Evolutionary conservation across 257 asterid species (phyloP).

Genomic region (Jasminum sambac): DNA sequence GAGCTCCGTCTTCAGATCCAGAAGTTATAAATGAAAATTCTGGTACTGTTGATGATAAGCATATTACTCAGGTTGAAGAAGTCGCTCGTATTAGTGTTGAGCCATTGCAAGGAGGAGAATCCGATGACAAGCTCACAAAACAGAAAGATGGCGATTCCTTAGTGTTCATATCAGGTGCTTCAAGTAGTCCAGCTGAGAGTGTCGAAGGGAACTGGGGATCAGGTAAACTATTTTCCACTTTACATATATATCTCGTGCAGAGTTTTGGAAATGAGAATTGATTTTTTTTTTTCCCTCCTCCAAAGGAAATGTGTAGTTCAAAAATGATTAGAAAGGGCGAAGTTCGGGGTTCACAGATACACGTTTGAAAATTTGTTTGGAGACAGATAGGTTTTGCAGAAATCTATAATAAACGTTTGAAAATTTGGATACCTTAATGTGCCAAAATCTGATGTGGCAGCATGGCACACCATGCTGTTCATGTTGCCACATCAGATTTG

Average conservation of each 20-base stretch:
- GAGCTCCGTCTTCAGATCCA: conserved; percentile 25
- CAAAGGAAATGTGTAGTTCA: too few species aligned
- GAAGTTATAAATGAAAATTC: conserved; percentile 28
- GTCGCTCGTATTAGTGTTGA: conserved; percentile 22
- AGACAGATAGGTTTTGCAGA: too few species aligned
- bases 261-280: too few species aligned
- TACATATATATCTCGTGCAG: not conserved
- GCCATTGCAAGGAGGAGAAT: conserved; percentile 36
- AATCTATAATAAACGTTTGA: too few species aligned
- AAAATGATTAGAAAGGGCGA: too few species aligned
- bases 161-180: conserved; percentile 35
- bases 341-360: too few species aligned
- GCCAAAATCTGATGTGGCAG: too few species aligned
- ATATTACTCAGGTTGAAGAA: conserved; percentile 19
- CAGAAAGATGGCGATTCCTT: conserved; percentile 38
- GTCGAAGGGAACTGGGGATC: conserved; percentile 86
- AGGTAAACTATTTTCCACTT: conserved; percentile 44
- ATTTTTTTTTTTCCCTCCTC: too few species aligned
- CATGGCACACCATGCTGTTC: too few species aligned
- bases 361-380: too few species aligned
- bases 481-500: too few species aligned
- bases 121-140: conserved; percentile 34
- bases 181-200: conserved; percentile 61
- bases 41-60: conserved; percentile 26
- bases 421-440: too few species aligned